Base-by-base conservation (phyloP, 352 stramenopile species). In the Globisporangium nodosum region DNA sequence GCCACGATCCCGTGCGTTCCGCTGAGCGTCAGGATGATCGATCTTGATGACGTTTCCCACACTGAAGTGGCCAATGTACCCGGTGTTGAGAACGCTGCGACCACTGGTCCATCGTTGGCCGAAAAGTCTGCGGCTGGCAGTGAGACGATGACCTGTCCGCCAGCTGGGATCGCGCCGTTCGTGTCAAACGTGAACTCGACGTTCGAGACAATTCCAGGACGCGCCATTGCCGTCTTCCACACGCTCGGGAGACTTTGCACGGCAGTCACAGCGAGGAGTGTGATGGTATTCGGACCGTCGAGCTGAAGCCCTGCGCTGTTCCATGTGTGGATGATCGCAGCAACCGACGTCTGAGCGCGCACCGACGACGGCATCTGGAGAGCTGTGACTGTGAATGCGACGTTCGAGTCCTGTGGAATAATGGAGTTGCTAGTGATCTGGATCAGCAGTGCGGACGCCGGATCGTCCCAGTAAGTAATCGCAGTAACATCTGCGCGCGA, bases 331-430 rank as follows among this genome's bases (percentile, higher is more conserved):
- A 87, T 81, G 3, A 50, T 72, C 30, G 65, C 76, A 33, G 47
- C 55, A 3, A 46, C 61, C 1, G 48, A 4, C 0, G 60, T 68
- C 33, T 40, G 40, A 37, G 49, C 31, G 5, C 79, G 68, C 47
- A 86, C 57, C 0, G 79, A 87, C 33, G 65, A 69, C 2, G 79
- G 76, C 73, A 83, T 81, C 7, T 66, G 57, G 0, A 89, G 39
- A 3, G 74, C 67, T 5, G 65, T 69, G 30, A 87, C 65, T 50
- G 65, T 56, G 18, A 87, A 61, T 21, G 35, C 60, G 9, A 87
- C 59, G 2, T 35, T 49, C 20, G 69, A 62, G 0, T 60, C 64
- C 47, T 74, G 58, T 2, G 63, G 49, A 45, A 89, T 72, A 0
- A 65, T 54, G 5, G 9, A 65, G 2, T 53, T 24, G 37, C 65